Evolutionary conservation across 176 grass and related monocot species (phyloP), one percentile per base, ranked within the genome.

Genomic region (Carex cristatella): DNA sequence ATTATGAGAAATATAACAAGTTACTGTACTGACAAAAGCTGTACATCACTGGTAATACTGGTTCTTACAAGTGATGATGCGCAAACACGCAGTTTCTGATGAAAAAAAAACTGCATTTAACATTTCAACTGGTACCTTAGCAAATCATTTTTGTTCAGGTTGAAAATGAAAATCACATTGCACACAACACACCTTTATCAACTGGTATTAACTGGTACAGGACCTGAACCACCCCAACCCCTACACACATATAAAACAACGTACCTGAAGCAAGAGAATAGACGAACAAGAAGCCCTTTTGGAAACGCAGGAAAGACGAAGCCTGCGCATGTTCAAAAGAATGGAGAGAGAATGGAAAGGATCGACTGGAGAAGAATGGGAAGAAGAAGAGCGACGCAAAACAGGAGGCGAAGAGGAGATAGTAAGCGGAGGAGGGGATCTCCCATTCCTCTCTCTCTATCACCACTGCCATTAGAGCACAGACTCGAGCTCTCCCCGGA

Each of bases 401-500:
- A 61, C 86, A 92, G 49, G 91, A 78, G 2, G 81, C 83, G 81
- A 88, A 88, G 80, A 99, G 91, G 81, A 95, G 63, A 53, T 89
- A 80, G 87, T 89, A 94, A 30, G 91, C 83, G 75, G 88, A 12
- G 7, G 93, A 86, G 3, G 69, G 82, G 46, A 92, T 91, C 73
- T 59, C 81, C 96, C 96, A 99, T 86, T 86, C 88, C 68, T 94
- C 93, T 60, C 84, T 87, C 90, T 99, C 96, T 48, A 99, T 84
- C 85, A 92, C 88, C 65, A 95, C 87, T 54, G 90, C 93, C 96
- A 99, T 95, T 71, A 27, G 31, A 48, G 31, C 58, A 11, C 31
- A 46, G 10, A 32, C 56, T 81, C 3, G 33, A 23, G 42, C 80
- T 82, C 62, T 64, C 31, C 19, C 3, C 16, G 9, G 53, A 78